These are phyloP conservation scores for Luzula sylvatica DNA, from an alignment of 176 grass and related monocot species.

Conservation along the genomic window DNA sequence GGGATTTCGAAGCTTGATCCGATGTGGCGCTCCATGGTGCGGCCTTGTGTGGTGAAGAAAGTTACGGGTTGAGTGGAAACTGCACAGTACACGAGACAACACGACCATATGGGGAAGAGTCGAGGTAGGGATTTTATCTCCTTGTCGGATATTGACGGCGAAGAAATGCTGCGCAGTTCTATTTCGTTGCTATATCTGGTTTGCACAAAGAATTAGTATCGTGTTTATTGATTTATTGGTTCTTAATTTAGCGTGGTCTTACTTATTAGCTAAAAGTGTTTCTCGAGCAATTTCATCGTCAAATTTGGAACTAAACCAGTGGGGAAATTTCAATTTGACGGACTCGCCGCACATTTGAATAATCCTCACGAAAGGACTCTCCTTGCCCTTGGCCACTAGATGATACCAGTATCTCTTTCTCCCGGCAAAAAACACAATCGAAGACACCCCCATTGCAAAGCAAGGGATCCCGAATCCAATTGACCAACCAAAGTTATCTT, in stretches of 20 bases:
- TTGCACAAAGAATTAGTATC: too few relatives aligned
- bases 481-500: conserved; percentile 78
- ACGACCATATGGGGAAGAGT: conserved; percentile 44
- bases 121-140: conserved; percentile 17
- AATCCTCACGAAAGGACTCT: conserved; percentile 60
- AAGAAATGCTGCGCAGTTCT: too few relatives aligned
- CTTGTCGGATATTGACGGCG: too few relatives aligned
- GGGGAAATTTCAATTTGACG: too few relatives aligned
- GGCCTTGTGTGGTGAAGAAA: conserved; percentile 61
- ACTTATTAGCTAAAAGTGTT: too few relatives aligned
- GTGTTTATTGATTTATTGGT: too few relatives aligned
- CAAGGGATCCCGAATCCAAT: conserved; percentile 80
- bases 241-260: too few relatives aligned
- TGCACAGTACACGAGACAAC: conserved; percentile 34
- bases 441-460: conserved; percentile 27
- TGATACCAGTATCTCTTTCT: conserved; percentile 43
- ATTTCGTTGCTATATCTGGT: too few relatives aligned
- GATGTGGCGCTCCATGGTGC: conserved; percentile 47
- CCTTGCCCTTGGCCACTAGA: conserved; percentile 25
- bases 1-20: conserved; percentile 26
- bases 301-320: too few relatives aligned
- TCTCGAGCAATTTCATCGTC: too few relatives aligned
- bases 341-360: too few relatives aligned
- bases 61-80: conserved; percentile 37
- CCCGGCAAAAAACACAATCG: conserved; percentile 27